Base-by-base conservation (phyloP, 2,329 filamentous ascomycete genomes). In the Neofusicoccum parvum region DNA sequence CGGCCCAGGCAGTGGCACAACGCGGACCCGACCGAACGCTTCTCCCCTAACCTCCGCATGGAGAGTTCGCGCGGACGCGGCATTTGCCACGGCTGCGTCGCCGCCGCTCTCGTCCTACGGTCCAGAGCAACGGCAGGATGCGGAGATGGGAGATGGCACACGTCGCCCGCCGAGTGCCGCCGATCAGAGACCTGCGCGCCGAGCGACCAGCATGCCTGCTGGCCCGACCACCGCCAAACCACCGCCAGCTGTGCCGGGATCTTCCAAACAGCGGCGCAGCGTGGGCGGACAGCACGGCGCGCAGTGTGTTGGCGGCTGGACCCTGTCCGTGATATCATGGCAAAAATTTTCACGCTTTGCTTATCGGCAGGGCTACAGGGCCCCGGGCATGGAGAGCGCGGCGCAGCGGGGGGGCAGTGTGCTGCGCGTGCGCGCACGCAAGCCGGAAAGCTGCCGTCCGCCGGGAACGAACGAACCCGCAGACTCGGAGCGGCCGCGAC, bases 371-470 rank as follows among this genome's bases (percentile, higher is more conserved):
- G 7, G 9, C 39, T 17, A 37, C 36, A n/a, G 54, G 12, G 54
- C 20, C 27, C 53, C 12, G 36, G 34, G 53, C 53, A 43, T 17
- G 15, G 20, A 23, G 11, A n/a, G 43, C 43, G 50, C 17, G 37
- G 53, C 11, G 53, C 50, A 37, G 49, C 15, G 27, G 14, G 37
- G 36, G 37, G 11, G 37, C 37, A 39, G 37, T 39, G 37, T 39
- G 37, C 37, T 39, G 37, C 27, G 37, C 37, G 51, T 3, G 53
- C 37, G 14, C 23, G 23, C 23, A 23, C 23, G 23, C 23, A 45
- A 43, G 37, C 53, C 53, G 53, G 32, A 58, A 45, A 58, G 53
- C 53, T 20, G 53, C 54, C 37, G 50, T 36, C 50, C n/a, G 50
- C 37, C 54, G 54, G 54, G 54, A 46, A 32, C 27, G 27, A 32